Evolutionary conservation across 192 early-diverging fungal genomes (phyloP).

Genomic region (Spizellomyces punctatus): DNA sequence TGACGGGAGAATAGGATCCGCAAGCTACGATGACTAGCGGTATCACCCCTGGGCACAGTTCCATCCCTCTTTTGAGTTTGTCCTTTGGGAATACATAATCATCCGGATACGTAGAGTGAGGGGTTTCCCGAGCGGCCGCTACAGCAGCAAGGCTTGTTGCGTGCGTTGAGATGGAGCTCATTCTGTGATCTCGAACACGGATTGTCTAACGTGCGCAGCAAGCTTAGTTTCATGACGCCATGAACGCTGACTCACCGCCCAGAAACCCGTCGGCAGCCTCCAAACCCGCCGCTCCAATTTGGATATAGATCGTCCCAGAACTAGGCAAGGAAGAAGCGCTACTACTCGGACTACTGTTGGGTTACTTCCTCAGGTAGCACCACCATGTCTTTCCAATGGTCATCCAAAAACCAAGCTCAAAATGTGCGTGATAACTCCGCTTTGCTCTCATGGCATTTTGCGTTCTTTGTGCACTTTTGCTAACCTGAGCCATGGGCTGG

Average conservation of each 20-base stretch:
- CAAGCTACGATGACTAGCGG: slow-evolving; percentile 94
- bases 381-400: slow-evolving; percentile 46
- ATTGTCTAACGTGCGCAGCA: too few species aligned
- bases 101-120: not conserved
- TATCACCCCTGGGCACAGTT: slow-evolving; percentile 45
- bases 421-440: slow-evolving; percentile 32
- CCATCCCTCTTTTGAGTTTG: slow-evolving; percentile 17
- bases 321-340: not conserved
- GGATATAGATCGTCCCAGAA: too few species aligned
- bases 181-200: too few species aligned
- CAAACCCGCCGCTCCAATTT: too few species aligned
- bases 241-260: too few species aligned
- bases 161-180: too few species aligned
- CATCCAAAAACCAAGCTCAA: slow-evolving; percentile 44
- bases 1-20: slow-evolving; percentile 96
- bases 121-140: not conserved
- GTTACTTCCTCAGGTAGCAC: not conserved
- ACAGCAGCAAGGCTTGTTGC: slow-evolving; percentile 12
- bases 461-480: not conserved
- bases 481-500: too few species aligned
- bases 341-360: too few species aligned
- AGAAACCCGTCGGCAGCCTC: too few species aligned
- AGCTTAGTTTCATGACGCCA: too few species aligned
- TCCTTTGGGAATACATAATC: slow-evolving; percentile 25
- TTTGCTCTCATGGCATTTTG: not conserved